These are phyloP conservation scores for Isabelozyma rhagii DNA, from an alignment of 805 yeast species.

Conservation along the genomic window DNA sequence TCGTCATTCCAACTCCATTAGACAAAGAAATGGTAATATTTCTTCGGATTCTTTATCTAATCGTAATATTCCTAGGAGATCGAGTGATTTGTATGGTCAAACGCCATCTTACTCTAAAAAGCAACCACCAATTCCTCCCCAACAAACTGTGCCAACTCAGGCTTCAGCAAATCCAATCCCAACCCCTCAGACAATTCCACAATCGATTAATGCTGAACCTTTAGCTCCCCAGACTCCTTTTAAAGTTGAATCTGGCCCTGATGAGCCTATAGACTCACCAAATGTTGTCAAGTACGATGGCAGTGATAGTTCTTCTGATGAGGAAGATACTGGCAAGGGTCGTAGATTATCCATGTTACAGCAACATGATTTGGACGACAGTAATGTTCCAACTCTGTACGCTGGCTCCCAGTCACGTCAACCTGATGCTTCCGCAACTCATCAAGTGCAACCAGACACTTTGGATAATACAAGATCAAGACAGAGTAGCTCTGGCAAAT, in stretches of 20 bases:
- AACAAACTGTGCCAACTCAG: constrained; percentile 12
- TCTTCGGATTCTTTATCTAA: constrained; percentile 6
- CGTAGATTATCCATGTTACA: constrained; percentile 30
- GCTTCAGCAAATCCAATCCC: not conserved
- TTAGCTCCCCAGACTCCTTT: not conserved
- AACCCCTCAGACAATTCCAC: not conserved
- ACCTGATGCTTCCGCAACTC: not conserved
- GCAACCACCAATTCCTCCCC: constrained; percentile 1
- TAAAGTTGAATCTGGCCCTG: constrained; percentile 5
- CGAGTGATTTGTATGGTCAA: not conserved
- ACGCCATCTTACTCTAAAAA: not conserved
- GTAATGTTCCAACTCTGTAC: not conserved
- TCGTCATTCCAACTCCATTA: not conserved
- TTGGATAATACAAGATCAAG: constrained; percentile 11
- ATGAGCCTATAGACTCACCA: constrained; percentile 21
- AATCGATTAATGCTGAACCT: not conserved
- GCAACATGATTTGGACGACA: constrained; percentile 25
- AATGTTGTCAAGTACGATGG: constrained; percentile 32
- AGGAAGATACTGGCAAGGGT: constrained; percentile 17
- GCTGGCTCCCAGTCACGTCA: not conserved
- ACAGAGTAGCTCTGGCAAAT: constrained; percentile 19
- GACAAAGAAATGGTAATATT: not conserved
- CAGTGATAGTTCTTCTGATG: constrained; percentile 28
- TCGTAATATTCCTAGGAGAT: not conserved
- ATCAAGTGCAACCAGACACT: constrained; percentile 3